A percentile compares a stretch with the other conserved stretches of the same genome.
phyloP scores from a whole-genome alignment of 352 stramenopile genomes.

The Pilasporangium apinafurcum region DNA sequence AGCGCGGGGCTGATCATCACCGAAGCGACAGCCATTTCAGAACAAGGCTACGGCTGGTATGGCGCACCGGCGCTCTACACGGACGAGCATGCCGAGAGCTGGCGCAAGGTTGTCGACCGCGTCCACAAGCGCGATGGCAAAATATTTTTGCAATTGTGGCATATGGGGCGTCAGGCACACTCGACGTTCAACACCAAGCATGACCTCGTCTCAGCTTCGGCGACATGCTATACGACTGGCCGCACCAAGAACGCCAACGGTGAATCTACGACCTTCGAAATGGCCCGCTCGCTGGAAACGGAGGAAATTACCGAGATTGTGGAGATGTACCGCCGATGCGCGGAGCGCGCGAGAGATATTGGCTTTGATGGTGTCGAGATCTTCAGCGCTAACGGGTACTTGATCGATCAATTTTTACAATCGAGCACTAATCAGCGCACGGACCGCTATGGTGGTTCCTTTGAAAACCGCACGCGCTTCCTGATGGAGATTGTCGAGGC shows the following conservation, averaged over 20 bases:
- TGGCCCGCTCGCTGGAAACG: neutral
- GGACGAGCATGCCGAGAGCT: conserved; percentile 15
- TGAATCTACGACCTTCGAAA: conserved; percentile 1
- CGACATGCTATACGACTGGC: conserved; percentile 1
- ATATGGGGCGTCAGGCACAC: conserved; percentile 46
- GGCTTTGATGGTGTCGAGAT: conserved; percentile 91
- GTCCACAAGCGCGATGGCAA: conserved; percentile 49
- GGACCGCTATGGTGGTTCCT: conserved; percentile 59
- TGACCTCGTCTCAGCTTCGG: conserved; percentile 13
- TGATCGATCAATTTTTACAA: conserved; percentile 79
- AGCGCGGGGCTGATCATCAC: conserved; percentile 22
- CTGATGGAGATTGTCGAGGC: conserved; percentile 44
- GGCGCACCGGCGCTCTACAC: conserved; percentile 20
- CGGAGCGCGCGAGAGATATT: conserved; percentile 25
- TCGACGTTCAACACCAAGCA: conserved; percentile 15
- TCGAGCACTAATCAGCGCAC: conserved; percentile 41
- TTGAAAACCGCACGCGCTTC: conserved; percentile 58
- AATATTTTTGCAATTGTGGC: conserved; percentile 67
- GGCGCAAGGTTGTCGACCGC: conserved; percentile 23
- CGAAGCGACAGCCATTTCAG: conserved; percentile 7
- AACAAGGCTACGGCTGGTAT: conserved; percentile 8
- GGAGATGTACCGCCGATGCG: conserved; percentile 44
- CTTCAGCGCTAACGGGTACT: conserved; percentile 81
- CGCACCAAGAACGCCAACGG: neutral
- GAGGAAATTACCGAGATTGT: conserved; percentile 25